Base-by-base conservation (phyloP, 2,329 filamentous ascomycete species). In the Microsporum audouinii region DNA sequence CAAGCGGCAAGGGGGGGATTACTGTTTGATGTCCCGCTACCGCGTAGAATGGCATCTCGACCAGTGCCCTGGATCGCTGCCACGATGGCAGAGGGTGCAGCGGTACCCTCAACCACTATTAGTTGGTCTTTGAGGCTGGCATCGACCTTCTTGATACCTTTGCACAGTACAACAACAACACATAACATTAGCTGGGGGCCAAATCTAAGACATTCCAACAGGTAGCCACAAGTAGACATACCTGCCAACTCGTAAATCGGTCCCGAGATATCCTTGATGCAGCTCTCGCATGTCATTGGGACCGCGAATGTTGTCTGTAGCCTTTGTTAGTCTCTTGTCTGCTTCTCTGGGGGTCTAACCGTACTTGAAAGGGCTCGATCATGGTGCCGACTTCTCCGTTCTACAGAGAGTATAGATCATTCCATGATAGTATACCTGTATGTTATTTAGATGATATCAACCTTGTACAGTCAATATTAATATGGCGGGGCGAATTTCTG, bases 261-360 rank as follows among this genome's bases (percentile, higher is more conserved):
- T 65, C 83, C 82, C 69, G 90, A 90, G 72, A 99, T 86, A 69
- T 90, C 86, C 74, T 91, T 87, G 73, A 96, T 84, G 78, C 94
- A 97, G 71, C 82, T 80, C 69, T 95, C 87, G 78, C 94, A 97
- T 76, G 86, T 90, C 80, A 97, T 86, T 60, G 91, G 91, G 68
- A 97, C 94, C 65, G 92, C 91, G 75, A 97, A 97, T 66, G 92
- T 87, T 63, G 92, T 95, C 88, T 97, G 68, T 47, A 51, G n/a
- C 47, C 12, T 6, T 3, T n/a, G 33, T 41, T 43, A 41, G 17
- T 34, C 17, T 23, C 17, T 23, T 23, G 17, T 23, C 17, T 23
- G 17, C 17, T 23, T 23, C 17, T 23, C 17, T 23, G 36, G 56
- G 36, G 5, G 2, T 41, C 2, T 17, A 29, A 58, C 39, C 31